Conservation (phyloP, 768 basidiomycete genomes). For the Exidia glandulosa region DNA sequence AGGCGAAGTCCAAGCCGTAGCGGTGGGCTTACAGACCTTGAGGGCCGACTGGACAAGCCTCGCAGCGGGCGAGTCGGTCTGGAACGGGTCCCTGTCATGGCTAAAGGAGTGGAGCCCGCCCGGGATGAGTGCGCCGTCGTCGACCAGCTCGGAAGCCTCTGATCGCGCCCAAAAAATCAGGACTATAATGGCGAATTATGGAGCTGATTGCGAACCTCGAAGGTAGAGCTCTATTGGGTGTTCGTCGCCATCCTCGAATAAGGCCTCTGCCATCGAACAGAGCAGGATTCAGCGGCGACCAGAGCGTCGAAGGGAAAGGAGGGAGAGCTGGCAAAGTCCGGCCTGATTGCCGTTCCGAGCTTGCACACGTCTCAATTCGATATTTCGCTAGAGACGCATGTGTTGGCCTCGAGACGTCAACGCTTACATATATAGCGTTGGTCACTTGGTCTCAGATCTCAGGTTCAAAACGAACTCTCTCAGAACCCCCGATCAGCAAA, state of each 20-base stretch:
- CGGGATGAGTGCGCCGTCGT: conserved; percentile 13
- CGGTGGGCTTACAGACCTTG: conserved; percentile 16
- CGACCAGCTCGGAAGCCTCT: conserved; percentile 26
- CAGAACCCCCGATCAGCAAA: too few species aligned
- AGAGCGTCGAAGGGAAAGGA: too few species aligned
- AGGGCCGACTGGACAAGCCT: conserved; percentile 21
- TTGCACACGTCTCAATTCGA: too few species aligned
- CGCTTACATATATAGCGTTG: too few species aligned
- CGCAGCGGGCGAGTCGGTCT: conserved; percentile 6
- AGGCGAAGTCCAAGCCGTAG: conserved; percentile 26
- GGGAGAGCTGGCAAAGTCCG: too few species aligned
- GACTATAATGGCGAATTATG: conserved; percentile 14
- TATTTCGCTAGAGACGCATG: too few species aligned
- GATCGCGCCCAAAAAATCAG: conserved; percentile 1
- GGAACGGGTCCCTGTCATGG: not conserved
- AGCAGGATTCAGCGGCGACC: too few species aligned
- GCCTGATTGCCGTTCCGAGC: too few species aligned
- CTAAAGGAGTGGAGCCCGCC: not conserved
- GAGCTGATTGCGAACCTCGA: conserved; percentile 30
- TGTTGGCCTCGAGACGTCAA: too few species aligned
- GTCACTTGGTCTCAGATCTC: too few species aligned
- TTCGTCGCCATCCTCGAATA: conserved; percentile 44
- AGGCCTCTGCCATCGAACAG: conserved; percentile 62
- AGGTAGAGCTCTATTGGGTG: conserved; percentile 69
- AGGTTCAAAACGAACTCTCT: too few species aligned